Evolutionary conservation across 2,329 filamentous ascomycete species (phyloP), one percentile per base, ranked within the genome.

Genomic region (Sclerotiophoma versabilis): DNA sequence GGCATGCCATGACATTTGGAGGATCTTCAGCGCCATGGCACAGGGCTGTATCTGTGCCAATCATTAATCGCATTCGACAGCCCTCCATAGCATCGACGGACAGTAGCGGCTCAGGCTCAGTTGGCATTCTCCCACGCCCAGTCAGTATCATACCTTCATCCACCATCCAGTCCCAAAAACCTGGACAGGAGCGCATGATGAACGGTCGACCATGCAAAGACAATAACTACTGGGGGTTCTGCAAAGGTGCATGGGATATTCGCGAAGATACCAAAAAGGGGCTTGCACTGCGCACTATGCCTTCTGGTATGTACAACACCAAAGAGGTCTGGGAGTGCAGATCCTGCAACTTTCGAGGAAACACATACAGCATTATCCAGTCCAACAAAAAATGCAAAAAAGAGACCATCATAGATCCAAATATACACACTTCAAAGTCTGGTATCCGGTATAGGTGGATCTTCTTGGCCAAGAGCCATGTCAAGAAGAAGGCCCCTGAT

Each of bases 191-290:
- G 12, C 62, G 51, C n/a, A 71, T 70, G 62, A 71, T 75, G 62
- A 46, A 59, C 15, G 72, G 72, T 32, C 72, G 74, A 4, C 72
- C 74, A 0, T 71, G 68, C 62, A 76, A 74, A 56, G 64, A 68
- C n/a, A 76, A 76, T 58, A 66, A 71, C 54, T 76, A 76, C 62
- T 75, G 71, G 70, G 74, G 74, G 17, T 77, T 76, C 62, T 77
- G 75, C 63, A 75, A 75, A 64, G 75, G 75, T 27, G 68, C 74
- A 2, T 76, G 74, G 74, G 64, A 64, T 1, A 59, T 68, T 2
- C 68, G 73, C 27, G 71, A 73, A 56, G 71, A 75, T 12, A 17
- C 58, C 2, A 70, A 67, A 20, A 72, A 72, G n/a, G 74, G 73
- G 0, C 59, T 77, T 0, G 27, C 30, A 0, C 30, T 73, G 5